phyloP scores from a whole-genome alignment of 2,329 filamentous ascomycete species.

The Aspergillus ustus region DNA sequence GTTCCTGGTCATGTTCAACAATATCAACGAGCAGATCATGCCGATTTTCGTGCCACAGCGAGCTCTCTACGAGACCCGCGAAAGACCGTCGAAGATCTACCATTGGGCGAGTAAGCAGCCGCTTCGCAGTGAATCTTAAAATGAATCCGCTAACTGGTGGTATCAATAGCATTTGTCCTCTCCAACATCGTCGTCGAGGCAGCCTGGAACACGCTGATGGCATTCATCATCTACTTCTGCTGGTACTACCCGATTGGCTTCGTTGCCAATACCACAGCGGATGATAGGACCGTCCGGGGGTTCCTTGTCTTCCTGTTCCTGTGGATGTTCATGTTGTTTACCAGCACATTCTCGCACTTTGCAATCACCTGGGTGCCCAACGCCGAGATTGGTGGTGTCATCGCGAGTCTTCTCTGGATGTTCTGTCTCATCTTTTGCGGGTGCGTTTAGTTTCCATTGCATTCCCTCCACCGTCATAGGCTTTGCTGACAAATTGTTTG shows the following conservation, averaged over 20 bases:
- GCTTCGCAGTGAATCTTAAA: background rate
- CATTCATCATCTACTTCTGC: background rate
- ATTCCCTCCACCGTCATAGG: too few relatives aligned
- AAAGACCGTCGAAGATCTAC: slow-evolving; percentile 81
- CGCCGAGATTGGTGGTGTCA: background rate
- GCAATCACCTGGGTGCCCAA: background rate
- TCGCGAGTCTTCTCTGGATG: background rate
- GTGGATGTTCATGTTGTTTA: slow-evolving; percentile 2
- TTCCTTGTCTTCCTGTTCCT: background rate
- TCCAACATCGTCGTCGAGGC: slow-evolving; percentile 81
- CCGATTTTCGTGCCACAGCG: slow-evolving; percentile 82
- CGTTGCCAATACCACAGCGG: background rate
- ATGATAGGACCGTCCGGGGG: background rate
- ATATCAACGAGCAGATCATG: slow-evolving; percentile 55
- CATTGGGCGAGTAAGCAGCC: slow-evolving; percentile 58
- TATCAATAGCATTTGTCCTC: slow-evolving; percentile 73
- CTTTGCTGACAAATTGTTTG: too few relatives aligned
- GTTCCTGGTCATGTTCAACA: slow-evolving; percentile 49
- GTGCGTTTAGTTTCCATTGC: background rate
- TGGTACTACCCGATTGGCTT: slow-evolving; percentile 14
- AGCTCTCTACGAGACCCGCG: slow-evolving; percentile 79
- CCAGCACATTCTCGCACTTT: background rate
- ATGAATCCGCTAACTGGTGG: background rate
- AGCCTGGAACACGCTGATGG: slow-evolving; percentile 54
- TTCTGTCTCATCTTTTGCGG: slow-evolving; percentile 2